Evolutionary conservation across 129 eudicot species (phyloP).

Genomic region (Chrysanthemum lavandulifolium): DNA sequence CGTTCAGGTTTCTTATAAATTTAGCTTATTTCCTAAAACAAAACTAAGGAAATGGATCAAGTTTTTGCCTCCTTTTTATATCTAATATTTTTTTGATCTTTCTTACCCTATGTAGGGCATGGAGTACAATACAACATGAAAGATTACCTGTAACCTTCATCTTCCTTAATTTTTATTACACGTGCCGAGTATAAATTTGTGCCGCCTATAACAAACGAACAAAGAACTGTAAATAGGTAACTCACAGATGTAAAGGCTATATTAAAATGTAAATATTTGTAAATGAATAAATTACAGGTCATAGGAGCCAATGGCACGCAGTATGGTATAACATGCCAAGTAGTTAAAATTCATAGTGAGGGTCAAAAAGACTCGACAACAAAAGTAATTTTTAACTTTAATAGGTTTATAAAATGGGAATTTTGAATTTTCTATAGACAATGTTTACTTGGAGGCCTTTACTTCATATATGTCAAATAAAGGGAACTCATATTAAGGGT

Average conservation of each 20-base stretch:
- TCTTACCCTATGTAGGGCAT: conserved; percentile 14
- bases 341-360: too few relatives aligned
- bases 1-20: not conserved
- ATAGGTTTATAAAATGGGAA: too few relatives aligned
- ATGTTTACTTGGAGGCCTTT: too few relatives aligned
- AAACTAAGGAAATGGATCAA: conserved; percentile 8
- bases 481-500: too few relatives aligned
- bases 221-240: conserved; percentile 11
- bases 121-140: not conserved
- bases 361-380: too few relatives aligned
- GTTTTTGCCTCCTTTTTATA: not conserved
- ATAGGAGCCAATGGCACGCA: not conserved
- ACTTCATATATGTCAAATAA: too few relatives aligned
- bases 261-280: not conserved
- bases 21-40: not conserved
- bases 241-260: conserved; percentile 1
- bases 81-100: not conserved
- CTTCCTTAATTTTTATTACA: conserved; percentile 86
- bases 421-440: too few relatives aligned
- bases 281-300: not conserved
- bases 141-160: conserved; percentile 76
- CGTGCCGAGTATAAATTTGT: conserved; percentile 78
- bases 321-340: too few relatives aligned
- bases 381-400: too few relatives aligned
- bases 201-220: conserved; percentile 51